Base-by-base conservation (phyloP, 495 filamentous ascomycete genomes). In the Pseudevernia furfuracea region DNA sequence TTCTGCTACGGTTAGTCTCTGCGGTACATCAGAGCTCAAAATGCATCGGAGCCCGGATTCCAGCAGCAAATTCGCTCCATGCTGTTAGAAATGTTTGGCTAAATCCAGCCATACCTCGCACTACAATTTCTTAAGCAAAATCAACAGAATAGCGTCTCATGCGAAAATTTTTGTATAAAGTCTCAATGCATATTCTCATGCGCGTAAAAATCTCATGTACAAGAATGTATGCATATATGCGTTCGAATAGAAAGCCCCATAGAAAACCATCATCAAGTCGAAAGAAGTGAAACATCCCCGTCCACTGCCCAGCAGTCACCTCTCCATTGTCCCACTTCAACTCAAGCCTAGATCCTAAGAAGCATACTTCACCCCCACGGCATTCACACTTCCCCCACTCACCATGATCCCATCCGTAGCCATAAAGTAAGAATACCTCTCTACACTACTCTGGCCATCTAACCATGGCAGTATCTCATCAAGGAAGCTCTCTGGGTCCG, bases 351-450 rank as follows among this genome's bases (percentile, higher is more conserved):
- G 8, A 25, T 12, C 19, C 14, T 21, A 53, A 28, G 49, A 53
- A 30, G 52, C 52, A 34, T 55, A 55, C 52, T 34, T 55, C 1
- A 6, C 30, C 52, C 70, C 70, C 49, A 67, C n/a, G 0, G 34
- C 58, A 44, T 62, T 72, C 43, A 71, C 34, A 28, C 38, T 59
- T 11, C 58, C 52, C 49, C 70, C 70, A 15, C 19, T 69, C 28
- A 58, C 55, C 52, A 72, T 38, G 2, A 39, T 58, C 12, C 69
- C 70, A 28, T 67, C 62, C 28, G 73, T 71, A 61, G 69, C 86
- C 83, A 87, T 87, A 79, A 92, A 96, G 81, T 91, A 96, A 4
- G 88, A 76, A 77, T 95, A 96, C 39, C 87, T 78, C 72, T 86
- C 79, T 57, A 96, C 84, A 4, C 43, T 38, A 44, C 75, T n/a